Evolutionary conservation across 2,329 filamentous ascomycete genomes (phyloP), one percentile per base, ranked within the genome.

Genomic region (Fusarium sp.): DNA sequence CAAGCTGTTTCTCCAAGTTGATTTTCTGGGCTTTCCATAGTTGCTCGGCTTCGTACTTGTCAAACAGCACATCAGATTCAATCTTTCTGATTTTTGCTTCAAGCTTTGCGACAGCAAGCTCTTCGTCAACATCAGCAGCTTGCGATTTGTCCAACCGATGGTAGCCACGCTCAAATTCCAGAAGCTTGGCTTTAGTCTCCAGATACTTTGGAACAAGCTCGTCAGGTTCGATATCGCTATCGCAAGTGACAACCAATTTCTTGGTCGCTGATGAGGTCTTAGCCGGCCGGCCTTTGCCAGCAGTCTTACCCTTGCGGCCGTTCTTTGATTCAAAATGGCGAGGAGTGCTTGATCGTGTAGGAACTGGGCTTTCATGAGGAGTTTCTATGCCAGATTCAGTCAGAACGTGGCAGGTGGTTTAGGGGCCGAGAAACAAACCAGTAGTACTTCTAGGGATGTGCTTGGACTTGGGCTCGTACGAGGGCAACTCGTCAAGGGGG

Each of bases 31-130:
- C 81, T 69, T 87, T 89, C 94, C 93, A 95, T 76, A 89, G 85
- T 68, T 89, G 85, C 66, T 94, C 90, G 6, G 92, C 93, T 37
- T 89, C 81, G 54, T 88, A 86, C 67, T 88, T 88, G 79, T 96
- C 93, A 77, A 95, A 95, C 4, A 96, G 84, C 18, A 95, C 87
- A 79, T 96, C 94, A 30, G 90, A 92, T 78, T 97, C 93, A 48
- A 98, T 94, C 70, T 89, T 90, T 41, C 91, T 88, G 43, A 98
- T 84, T 80, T 95, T 97, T 18, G 92, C 91, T 45, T 92, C 87
- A 3, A 97, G 83, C 76, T 92, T 94, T 11, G 88, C 88, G 50
- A 91, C 85, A 70, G 90, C 88, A 25, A 89, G 81, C 18, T 85
- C 82, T 11, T 78, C 75, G 2, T 83, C 78, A 9, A 67, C 41